These are phyloP conservation scores for Durusdinium trenchii DNA, from an alignment of 73 alveolate species.

Conservation along the genomic window DNA sequence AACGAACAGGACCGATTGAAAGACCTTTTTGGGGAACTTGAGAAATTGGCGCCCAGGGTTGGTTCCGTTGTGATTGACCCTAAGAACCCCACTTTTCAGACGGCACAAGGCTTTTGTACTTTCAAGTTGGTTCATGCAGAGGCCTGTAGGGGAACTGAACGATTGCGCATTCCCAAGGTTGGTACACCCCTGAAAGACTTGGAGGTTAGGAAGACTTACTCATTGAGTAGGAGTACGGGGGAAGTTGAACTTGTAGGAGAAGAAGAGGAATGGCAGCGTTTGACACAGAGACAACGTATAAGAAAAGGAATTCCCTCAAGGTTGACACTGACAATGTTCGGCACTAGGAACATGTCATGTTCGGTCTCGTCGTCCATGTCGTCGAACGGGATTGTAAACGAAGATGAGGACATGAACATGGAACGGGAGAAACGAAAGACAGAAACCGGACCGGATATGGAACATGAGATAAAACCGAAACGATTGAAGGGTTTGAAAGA, in stretches of 20 bases:
- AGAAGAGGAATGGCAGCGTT: not conserved
- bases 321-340: not conserved
- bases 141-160: not conserved
- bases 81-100: not conserved
- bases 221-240: not conserved
- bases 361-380: not conserved
- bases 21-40: not conserved
- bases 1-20: not conserved
- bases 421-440: no score
- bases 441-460: no score
- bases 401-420: not conserved
- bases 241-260: not conserved
- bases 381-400: not conserved
- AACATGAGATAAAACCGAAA: no score
- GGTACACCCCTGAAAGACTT: not conserved
- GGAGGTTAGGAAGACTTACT: not conserved
- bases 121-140: not conserved
- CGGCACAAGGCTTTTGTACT: not conserved
- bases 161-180: not conserved
- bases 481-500: no score
- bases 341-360: not conserved
- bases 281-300: not conserved
- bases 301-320: not conserved
- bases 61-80: not conserved
- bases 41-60: not conserved